phyloP scores from a whole-genome alignment of 768 basidiomycete genomes.

The Russula olivacea region DNA sequence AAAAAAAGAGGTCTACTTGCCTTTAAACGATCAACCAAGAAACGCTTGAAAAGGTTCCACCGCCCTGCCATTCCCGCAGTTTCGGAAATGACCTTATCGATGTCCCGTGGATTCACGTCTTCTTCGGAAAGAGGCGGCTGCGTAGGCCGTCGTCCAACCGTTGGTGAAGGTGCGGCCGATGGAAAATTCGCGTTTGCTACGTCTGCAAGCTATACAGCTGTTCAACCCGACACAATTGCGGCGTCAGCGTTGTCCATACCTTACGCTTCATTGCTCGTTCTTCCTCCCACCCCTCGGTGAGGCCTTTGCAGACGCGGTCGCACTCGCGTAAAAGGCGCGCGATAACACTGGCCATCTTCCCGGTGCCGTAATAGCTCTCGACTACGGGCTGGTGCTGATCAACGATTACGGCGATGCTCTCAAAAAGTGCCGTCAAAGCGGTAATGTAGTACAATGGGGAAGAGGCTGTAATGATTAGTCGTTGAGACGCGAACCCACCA shows the following conservation, averaged over 20 bases:
- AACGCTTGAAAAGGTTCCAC: constrained; percentile 88
- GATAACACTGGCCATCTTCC: constrained; percentile 81
- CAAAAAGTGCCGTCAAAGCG: constrained; percentile 84
- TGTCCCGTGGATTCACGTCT: constrained; percentile 75
- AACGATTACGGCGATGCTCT: constrained; percentile 91
- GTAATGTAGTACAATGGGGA: constrained; percentile 91
- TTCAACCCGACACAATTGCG: constrained; percentile 3
- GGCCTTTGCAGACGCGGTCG: constrained; percentile 70
- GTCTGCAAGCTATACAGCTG: constrained; percentile 33
- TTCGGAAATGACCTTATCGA: constrained; percentile 87
- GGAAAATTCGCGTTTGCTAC: constrained; percentile 31
- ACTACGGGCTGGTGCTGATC: constrained; percentile 98
- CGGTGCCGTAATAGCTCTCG: constrained; percentile 92
- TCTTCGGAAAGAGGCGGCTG: constrained; percentile 41
- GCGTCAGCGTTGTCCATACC: constrained; percentile 35
- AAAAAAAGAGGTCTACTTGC: constrained; percentile 35
- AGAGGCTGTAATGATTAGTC: constrained; percentile 51
- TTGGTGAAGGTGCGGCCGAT: constrained; percentile 12
- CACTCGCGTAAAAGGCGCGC: constrained; percentile 75
- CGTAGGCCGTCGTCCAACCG: constrained; percentile 14
- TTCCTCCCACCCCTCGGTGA: constrained; percentile 86
- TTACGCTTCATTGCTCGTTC: constrained; percentile 80
- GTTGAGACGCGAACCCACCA: constrained; percentile 15
- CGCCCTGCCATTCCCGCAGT: constrained; percentile 83
- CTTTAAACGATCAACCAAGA: constrained; percentile 67